Evolutionary conservation across 1,139 yeast species (phyloP).

Genomic region (Debaryomycetaceae sp.): DNA sequence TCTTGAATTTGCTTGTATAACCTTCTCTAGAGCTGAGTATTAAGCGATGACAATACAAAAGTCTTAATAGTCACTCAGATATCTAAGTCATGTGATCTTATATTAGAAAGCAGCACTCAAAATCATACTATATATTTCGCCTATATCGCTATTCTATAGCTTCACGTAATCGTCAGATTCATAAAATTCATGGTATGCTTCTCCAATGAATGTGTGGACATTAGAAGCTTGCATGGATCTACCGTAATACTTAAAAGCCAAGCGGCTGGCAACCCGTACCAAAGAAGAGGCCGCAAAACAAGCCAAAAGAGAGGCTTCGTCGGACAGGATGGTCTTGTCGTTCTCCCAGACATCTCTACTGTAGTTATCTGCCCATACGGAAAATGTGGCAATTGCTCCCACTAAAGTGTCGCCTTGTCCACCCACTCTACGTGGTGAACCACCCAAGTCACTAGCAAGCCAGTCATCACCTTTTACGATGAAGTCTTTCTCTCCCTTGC

Average conservation of each 20-base stretch:
- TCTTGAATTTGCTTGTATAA: conserved; percentile 6
- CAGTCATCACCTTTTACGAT: conserved; percentile 51
- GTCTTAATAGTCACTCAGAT: background rate
- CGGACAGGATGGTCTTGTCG: conserved; percentile 19
- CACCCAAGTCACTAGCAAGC: conserved; percentile 44
- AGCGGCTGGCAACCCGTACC: conserved; percentile 62
- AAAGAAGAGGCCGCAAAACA: conserved; percentile 71
- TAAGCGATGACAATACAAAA: too few species aligned
- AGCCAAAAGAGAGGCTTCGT: conserved; percentile 54
- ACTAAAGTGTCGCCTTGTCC: conserved; percentile 50
- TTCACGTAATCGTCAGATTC: conserved; percentile 15
- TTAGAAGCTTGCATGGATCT: conserved; percentile 86
- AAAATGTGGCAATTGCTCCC: conserved; percentile 41
- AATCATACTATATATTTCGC: background rate
- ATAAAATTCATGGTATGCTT: conserved; percentile 56
- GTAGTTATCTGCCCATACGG: conserved; percentile 53
- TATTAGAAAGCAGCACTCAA: background rate
- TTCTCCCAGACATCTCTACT: conserved; percentile 53
- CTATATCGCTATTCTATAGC: conserved; percentile 2
- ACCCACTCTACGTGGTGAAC: conserved; percentile 54
- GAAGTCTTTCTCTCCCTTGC: conserved; percentile 68
- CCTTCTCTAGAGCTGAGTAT: too few species aligned
- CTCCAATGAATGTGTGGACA: conserved; percentile 65
- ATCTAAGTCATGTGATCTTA: background rate
- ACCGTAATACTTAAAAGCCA: conserved; percentile 64